A percentile compares a stretch with the other conserved stretches of the same genome.
Evolutionary conservation across 805 yeast genomes (phyloP).

Genomic region (Lachancea cidri): DNA sequence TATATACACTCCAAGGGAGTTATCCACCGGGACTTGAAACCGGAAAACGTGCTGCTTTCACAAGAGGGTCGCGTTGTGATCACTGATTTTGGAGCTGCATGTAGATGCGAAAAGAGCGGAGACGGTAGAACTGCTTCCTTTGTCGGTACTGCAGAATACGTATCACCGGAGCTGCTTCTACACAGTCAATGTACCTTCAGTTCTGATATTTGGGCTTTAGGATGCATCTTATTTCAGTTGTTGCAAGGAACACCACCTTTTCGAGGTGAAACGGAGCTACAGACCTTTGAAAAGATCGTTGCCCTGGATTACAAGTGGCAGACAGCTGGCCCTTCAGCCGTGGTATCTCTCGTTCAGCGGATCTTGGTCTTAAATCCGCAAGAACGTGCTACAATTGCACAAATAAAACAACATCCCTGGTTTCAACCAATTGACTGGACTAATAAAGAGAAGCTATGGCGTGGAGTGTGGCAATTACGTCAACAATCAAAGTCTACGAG

Average conservation of each 20-base stretch:
- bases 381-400: slow-evolving; percentile 50
- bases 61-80: slow-evolving; percentile 83
- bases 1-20: slow-evolving; percentile 88
- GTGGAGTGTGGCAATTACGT: slow-evolving; percentile 59
- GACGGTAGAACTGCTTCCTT: slow-evolving; percentile 57
- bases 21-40: slow-evolving; percentile 90
- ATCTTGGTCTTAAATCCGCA: slow-evolving; percentile 70
- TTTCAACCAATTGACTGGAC: slow-evolving; percentile 64
- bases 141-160: slow-evolving; percentile 97
- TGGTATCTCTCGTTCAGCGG: slow-evolving; percentile 61
- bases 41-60: slow-evolving; percentile 84
- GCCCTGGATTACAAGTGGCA: slow-evolving; percentile 65
- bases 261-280: slow-evolving; percentile 78
- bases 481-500: slow-evolving; percentile 17
- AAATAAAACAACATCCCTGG: slow-evolving; percentile 66
- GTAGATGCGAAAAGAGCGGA: slow-evolving; percentile 36
- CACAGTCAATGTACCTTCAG: slow-evolving; percentile 77
- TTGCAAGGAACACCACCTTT: slow-evolving; percentile 85
- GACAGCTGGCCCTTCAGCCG: slow-evolving; percentile 52
- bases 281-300: slow-evolving; percentile 85
- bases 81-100: slow-evolving; percentile 98
- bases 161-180: slow-evolving; percentile 82
- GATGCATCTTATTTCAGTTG: slow-evolving; percentile 81
- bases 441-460: slow-evolving; percentile 66
- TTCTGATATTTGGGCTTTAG: slow-evolving; percentile 91